Evolutionary conservation across 805 yeast species (phyloP).

Genomic region (Kurtzmaniella fragi): DNA sequence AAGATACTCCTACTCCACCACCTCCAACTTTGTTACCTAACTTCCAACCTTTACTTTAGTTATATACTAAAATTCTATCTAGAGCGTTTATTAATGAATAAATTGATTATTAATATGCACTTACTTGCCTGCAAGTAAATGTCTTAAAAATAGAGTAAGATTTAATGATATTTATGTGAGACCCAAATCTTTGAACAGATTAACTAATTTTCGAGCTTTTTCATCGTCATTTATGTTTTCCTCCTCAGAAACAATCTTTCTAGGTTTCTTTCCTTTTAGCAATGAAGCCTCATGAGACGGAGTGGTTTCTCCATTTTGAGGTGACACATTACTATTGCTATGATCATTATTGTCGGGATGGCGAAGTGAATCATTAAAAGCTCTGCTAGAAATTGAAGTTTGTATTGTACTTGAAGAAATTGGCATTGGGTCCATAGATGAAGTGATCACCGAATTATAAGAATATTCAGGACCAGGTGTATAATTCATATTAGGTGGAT

Average conservation of each 20-base stretch:
- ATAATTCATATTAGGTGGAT: background rate
- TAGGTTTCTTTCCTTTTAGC: too few relatives aligned
- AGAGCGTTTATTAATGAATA: too few relatives aligned
- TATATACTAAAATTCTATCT: too few relatives aligned
- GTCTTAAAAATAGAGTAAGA: too few relatives aligned
- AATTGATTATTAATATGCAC: too few relatives aligned
- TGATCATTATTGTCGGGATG: slow-evolving; percentile 3
- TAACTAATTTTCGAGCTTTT: slow-evolving; percentile 25
- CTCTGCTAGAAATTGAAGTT: slow-evolving; percentile 8
- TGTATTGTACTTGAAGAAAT: slow-evolving; percentile 7
- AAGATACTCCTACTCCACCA: slow-evolving; percentile 14
- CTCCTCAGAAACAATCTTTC: background rate
- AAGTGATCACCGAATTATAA: background rate
- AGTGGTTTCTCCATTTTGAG: too few relatives aligned
- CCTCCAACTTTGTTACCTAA: slow-evolving; percentile 25
- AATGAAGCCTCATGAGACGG: too few relatives aligned
- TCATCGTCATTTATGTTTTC: slow-evolving; percentile 18
- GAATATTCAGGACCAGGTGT: background rate
- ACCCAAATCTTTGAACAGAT: slow-evolving; percentile 13
- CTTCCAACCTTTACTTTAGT: slow-evolving; percentile 26
- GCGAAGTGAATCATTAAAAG: background rate
- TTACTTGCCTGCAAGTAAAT: too few relatives aligned
- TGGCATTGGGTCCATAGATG: slow-evolving; percentile 7
- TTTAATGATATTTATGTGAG: background rate
- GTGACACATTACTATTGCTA: background rate